phyloP scores from a whole-genome alignment of 23 red algal species.

The Gracilaria vermiculophylla region DNA sequence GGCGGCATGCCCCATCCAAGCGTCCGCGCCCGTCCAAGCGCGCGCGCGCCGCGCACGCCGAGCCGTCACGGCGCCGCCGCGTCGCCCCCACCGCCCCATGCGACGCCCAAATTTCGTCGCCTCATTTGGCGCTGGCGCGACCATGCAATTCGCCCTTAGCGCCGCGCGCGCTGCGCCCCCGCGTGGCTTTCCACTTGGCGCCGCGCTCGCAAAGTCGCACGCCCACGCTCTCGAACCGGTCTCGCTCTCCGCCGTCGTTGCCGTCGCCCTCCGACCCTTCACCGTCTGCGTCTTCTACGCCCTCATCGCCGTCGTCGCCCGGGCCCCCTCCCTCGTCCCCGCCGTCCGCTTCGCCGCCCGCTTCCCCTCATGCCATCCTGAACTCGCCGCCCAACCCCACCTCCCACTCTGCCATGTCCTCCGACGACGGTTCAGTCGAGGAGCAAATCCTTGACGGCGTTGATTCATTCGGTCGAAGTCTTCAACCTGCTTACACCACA shows the following conservation, averaged over 20 bases:
- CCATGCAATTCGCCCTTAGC: too few species aligned
- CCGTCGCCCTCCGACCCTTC: neutral
- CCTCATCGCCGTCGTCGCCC: neutral
- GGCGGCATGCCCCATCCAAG: neutral
- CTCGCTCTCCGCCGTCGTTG: neutral
- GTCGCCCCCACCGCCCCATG: neutral
- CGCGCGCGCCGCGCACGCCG: too few species aligned
- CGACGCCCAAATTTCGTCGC: too few species aligned
- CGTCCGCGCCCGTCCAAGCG: neutral
- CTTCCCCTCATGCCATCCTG: neutral
- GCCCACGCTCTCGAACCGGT: neutral
- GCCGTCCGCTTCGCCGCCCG: neutral
- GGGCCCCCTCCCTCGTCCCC: neutral
- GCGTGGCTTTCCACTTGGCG: neutral
- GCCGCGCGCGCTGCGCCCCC: too few species aligned
- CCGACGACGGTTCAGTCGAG: neutral
- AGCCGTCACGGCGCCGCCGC: neutral
- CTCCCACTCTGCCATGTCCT: neutral
- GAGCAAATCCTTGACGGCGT: constrained; percentile 26
- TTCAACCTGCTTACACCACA: neutral
- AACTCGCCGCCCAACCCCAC: neutral
- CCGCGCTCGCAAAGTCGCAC: neutral
- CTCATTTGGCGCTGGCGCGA: too few species aligned
- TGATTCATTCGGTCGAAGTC: neutral
- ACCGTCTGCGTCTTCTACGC: neutral